Base-by-base conservation (phyloP, 805 yeast species). In the Candida schatavii region DNA sequence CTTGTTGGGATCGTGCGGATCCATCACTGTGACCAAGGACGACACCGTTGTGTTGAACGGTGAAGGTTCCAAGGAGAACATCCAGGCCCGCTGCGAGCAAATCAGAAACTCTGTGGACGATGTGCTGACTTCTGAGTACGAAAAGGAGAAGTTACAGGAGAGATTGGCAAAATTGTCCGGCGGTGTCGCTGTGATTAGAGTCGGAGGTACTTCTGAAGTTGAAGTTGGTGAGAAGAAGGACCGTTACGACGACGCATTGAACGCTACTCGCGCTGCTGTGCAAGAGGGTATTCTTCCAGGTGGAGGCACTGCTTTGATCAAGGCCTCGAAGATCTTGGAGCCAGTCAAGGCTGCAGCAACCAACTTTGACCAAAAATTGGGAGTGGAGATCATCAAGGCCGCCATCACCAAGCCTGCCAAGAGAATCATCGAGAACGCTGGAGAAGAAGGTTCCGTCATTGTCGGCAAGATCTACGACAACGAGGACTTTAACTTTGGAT, bases 191-290 rank as follows among this genome's bases (percentile, higher is more conserved):
- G 97, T 93, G 50, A 78, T 93, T 60, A 87, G 86, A 75, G 98
- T 91, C 48, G 99, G 99, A 66, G 99, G 99, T 55, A 67, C 96
- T 35, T 85, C 96, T 18, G 98, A 93, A 74, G 86, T 93, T 52
- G 98, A 93, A 74, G 99, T 93, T 52, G 95, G 97, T 61, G 99
- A 93, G 78, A 93, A 93, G 93, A 93, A 93, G 77, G 99, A 93
- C 68, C 85, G 99, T 72, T 88, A 89, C 62, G 98, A 93, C 59
- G 99, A 93, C 74, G 98, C 99, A 21, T 78, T 93, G 64, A 91
- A 93, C 64, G 97, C 99, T 43, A 93, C 98, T 41, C 88, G 98
- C 71, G 97, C 99, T 47, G 99, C 99, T 51, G 96, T 93, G 50
- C 91, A 91, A 72, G 96, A 88, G 71, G 99, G 99, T 72, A 89